Conservation (phyloP, 306 rosid genomes). For the Trichosanthes truncata region DNA sequence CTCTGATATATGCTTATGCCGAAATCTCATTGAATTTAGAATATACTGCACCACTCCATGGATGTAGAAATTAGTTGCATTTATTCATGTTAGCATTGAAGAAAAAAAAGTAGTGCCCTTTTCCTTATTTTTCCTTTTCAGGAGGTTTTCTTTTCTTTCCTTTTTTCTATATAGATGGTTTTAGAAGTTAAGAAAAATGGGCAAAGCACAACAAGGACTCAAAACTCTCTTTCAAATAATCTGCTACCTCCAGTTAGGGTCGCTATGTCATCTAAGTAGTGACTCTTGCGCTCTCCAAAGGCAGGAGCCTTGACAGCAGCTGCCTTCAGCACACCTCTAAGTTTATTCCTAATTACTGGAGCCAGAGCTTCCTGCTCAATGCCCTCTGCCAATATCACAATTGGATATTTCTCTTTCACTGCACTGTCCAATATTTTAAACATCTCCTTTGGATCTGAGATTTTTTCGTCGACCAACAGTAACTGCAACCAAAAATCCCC, state of each 20-base stretch:
- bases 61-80: neutral
- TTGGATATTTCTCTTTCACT: conserved; percentile 62
- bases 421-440: conserved; percentile 69
- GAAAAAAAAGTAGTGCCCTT: neutral
- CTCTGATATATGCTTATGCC: neutral
- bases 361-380: conserved; percentile 80
- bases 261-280: conserved; percentile 84
- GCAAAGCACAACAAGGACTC: neutral
- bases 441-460: conserved; percentile 67
- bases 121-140: neutral
- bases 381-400: conserved; percentile 80
- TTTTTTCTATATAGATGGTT: neutral
- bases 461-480: conserved; percentile 70
- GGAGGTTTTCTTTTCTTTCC: neutral
- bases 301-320: conserved; percentile 92
- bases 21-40: neutral
- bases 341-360: conserved; percentile 84
- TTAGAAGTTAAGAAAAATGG: neutral
- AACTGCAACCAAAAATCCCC: conserved; percentile 53
- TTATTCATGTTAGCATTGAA: neutral
- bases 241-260: conserved; percentile 86
- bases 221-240: conserved; percentile 16
- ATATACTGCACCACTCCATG: neutral
- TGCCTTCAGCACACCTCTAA: conserved; percentile 66
- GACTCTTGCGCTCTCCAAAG: conserved; percentile 83